These are phyloP conservation scores for Metschnikowia sp. DNA, from an alignment of 805 yeast species.

Conservation along the genomic window DNA sequence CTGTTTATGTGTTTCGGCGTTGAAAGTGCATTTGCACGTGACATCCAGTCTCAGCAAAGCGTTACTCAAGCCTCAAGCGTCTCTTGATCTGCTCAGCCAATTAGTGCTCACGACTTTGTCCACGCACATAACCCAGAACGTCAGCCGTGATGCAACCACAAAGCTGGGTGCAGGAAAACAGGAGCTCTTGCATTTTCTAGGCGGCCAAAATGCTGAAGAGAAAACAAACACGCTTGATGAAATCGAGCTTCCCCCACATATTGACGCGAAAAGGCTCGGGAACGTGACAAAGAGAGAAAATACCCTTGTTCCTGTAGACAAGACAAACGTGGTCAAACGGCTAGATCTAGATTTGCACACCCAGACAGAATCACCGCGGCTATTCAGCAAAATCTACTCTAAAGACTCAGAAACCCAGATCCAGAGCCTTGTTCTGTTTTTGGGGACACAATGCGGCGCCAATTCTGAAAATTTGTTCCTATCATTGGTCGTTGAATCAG, in stretches of 20 bases:
- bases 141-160: not conserved
- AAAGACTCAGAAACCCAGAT: constrained; percentile 21
- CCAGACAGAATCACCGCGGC: not conserved
- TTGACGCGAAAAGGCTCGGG: constrained; percentile 30
- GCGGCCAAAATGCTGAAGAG: constrained; percentile 3
- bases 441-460: constrained; percentile 5
- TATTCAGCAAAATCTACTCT: constrained; percentile 19
- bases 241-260: constrained; percentile 35
- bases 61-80: constrained; percentile 9
- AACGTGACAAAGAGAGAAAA: constrained; percentile 7
- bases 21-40: constrained; percentile 30
- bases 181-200: constrained; percentile 12
- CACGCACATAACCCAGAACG: not conserved
- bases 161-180: constrained; percentile 8
- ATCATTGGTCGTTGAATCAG: constrained; percentile 2
- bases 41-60: not conserved
- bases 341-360: constrained; percentile 8
- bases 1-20: constrained; percentile 22
- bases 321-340: not conserved
- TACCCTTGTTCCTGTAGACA: not conserved
- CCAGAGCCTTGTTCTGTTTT: constrained; percentile 7
- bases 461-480: constrained; percentile 12
- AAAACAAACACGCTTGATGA: constrained; percentile 27
- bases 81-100: not conserved
- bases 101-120: not conserved